These are phyloP conservation scores for maize (Zea mays) DNA, from an alignment of 176 grass and related monocot species.

Conservation along the genomic window DNA sequence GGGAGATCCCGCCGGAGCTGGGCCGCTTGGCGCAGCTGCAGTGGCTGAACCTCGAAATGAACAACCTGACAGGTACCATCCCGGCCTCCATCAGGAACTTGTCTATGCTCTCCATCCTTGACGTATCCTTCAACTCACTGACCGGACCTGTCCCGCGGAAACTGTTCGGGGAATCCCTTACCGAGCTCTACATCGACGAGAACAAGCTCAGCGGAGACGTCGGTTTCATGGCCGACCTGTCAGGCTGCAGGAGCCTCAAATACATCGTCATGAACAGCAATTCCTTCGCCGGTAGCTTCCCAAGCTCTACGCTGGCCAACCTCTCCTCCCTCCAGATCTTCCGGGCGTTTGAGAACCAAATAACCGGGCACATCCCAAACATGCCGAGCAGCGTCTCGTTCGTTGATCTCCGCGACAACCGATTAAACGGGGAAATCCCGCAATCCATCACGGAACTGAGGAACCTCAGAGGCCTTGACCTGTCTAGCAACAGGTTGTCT, in stretches of 20 bases:
- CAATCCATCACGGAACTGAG: background rate
- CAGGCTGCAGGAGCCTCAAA: constrained; percentile 35
- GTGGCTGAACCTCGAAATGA: constrained; percentile 40
- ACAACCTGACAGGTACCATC: constrained; percentile 33
- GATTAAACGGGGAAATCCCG: constrained; percentile 27
- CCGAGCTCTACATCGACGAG: constrained; percentile 13
- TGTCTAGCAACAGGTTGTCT: constrained; percentile 33
- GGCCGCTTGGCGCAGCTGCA: constrained; percentile 28
- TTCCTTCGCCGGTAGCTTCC: constrained; percentile 35
- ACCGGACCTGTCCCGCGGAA: constrained; percentile 24
- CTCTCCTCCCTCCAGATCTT: constrained; percentile 39
- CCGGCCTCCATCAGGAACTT: constrained; percentile 36
- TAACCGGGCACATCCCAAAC: constrained; percentile 10
- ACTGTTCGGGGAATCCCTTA: constrained; percentile 29
- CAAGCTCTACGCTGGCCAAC: constrained; percentile 19
- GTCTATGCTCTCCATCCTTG: constrained; percentile 30
- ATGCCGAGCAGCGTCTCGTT: background rate
- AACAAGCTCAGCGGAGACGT: constrained; percentile 28
- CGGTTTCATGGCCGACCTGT: constrained; percentile 26
- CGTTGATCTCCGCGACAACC: constrained; percentile 36
- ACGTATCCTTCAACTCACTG: constrained; percentile 11
- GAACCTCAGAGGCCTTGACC: background rate
- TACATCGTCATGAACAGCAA: constrained; percentile 30
- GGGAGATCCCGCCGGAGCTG: constrained; percentile 38
- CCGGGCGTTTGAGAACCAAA: constrained; percentile 35